Conservation (phyloP, 1,139 yeast genomes). For the Yamadazyma conglobata region DNA sequence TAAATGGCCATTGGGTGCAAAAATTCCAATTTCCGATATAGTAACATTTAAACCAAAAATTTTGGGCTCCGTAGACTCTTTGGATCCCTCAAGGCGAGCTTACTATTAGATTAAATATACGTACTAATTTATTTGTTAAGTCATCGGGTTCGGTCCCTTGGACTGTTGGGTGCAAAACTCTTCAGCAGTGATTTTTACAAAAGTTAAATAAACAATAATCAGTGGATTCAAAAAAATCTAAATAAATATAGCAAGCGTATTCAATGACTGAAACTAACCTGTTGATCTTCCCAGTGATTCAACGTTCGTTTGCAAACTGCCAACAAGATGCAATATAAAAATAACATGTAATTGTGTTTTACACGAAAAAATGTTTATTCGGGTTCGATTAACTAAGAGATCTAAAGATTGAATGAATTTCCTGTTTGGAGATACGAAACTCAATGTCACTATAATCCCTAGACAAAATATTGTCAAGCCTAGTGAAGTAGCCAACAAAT, state of each 20-base stretch:
- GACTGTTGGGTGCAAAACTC: no score
- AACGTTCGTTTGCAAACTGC: no score
- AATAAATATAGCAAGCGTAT: no score
- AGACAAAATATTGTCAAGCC: constrained; percentile 36
- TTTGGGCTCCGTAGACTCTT: background rate
- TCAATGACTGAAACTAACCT: no score
- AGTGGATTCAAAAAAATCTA: no score
- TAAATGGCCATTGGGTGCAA: constrained; percentile 45
- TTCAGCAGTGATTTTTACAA: no score
- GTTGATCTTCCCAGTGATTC: no score
- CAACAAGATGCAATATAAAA: no score
- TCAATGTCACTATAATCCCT: constrained; percentile 38
- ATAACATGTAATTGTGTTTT: no score
- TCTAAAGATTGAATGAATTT: constrained; percentile 31
- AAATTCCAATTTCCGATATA: constrained; percentile 29
- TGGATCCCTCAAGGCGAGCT: constrained; percentile 3
- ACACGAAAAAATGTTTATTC: no score
- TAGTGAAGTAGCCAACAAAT: constrained; percentile 33
- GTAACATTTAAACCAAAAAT: constrained; percentile 8
- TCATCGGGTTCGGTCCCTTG: no score
- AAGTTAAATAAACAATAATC: no score
- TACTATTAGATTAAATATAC: constrained; percentile 1
- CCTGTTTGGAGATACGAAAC: constrained; percentile 31
- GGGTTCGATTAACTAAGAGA: constrained; percentile 17
- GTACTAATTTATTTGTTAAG: background rate